Percentiles rank a stretch among this genome's conserved stretches.
Conservation (phyloP, 2,329 filamentous ascomycete genomes). For the Trichoderma sp. region DNA sequence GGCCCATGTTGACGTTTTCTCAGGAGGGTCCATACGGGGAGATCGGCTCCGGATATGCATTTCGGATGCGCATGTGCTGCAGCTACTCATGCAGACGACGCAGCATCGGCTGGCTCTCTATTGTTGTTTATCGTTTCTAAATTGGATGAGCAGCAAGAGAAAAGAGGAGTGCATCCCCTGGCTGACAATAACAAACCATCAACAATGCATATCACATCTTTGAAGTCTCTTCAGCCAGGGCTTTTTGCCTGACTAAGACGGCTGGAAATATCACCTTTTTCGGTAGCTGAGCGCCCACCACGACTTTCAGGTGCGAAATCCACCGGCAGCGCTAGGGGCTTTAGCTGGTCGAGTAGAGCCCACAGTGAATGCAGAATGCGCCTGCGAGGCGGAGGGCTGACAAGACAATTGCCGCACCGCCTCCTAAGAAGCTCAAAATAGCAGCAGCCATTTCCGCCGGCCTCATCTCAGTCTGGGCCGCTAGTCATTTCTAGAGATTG, state of each 20-base stretch:
- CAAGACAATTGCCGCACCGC: slow-evolving; percentile 23
- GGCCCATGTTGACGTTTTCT: slow-evolving; percentile 12
- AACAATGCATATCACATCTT: not conserved
- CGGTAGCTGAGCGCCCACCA: not conserved
- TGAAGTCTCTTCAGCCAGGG: not conserved
- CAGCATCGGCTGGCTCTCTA: not conserved
- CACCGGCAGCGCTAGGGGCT: not conserved
- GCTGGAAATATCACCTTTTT: not conserved
- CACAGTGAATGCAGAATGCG: not conserved
- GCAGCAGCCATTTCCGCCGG: slow-evolving; percentile 21
- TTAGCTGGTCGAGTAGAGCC: not conserved
- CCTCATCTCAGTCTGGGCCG: slow-evolving; percentile 7
- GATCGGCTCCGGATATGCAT: slow-evolving; percentile 22
- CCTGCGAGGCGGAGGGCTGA: slow-evolving; percentile 25
- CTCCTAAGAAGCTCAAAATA: slow-evolving; percentile 25
- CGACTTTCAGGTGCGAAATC: not conserved
- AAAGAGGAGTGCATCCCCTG: not conserved
- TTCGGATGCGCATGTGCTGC: slow-evolving; percentile 19
- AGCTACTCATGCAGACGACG: slow-evolving; percentile 9
- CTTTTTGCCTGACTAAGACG: not conserved
- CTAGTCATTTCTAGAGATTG: not conserved
- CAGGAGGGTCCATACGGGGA: slow-evolving; percentile 16
- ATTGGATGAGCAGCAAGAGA: not conserved
- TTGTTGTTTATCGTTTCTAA: not conserved
- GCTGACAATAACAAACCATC: not conserved